Percentiles rank a stretch among this genome's conserved stretches.
Conservation (phyloP, 2,329 filamentous ascomycete species). For the Fusarium gaditjirri region DNA sequence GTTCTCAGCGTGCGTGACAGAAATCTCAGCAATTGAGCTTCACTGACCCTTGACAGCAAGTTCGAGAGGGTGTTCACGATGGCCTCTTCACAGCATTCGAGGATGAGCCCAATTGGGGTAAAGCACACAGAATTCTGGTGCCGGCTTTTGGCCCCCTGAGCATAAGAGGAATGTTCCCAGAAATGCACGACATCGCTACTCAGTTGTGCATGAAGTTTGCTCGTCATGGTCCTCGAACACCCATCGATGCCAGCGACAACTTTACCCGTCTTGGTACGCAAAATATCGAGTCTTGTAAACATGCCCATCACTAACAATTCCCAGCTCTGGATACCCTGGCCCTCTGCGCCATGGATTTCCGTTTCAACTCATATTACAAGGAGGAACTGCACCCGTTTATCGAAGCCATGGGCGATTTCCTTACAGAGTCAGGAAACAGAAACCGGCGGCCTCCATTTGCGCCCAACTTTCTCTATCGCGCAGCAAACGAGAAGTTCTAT, state of each 20-base stretch:
- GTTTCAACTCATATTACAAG: slow-evolving; percentile 80
- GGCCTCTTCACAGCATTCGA: slow-evolving; percentile 71
- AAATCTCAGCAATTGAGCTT: neutral
- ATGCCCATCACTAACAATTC: neutral
- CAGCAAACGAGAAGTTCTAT: slow-evolving; percentile 61
- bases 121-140: slow-evolving; percentile 73
- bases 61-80: slow-evolving; percentile 70
- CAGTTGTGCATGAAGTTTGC: slow-evolving; percentile 77
- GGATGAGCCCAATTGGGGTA: slow-evolving; percentile 71
- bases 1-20: slow-evolving; percentile 53
- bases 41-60: slow-evolving; percentile 48
- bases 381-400: slow-evolving; percentile 77
- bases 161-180: slow-evolving; percentile 75
- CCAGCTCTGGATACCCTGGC: slow-evolving; percentile 75
- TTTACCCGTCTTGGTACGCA: slow-evolving; percentile 69
- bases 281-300: neutral
- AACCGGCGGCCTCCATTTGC: slow-evolving; percentile 58
- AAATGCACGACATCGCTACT: slow-evolving; percentile 74
- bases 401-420: slow-evolving; percentile 71
- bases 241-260: slow-evolving; percentile 71
- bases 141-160: slow-evolving; percentile 76
- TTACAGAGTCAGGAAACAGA: slow-evolving; percentile 65
- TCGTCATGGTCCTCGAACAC: slow-evolving; percentile 65
- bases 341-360: slow-evolving; percentile 75
- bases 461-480: slow-evolving; percentile 60